Evolutionary conservation across 2,329 filamentous ascomycete species (phyloP).

Genomic region (Pezicula carpinea): DNA sequence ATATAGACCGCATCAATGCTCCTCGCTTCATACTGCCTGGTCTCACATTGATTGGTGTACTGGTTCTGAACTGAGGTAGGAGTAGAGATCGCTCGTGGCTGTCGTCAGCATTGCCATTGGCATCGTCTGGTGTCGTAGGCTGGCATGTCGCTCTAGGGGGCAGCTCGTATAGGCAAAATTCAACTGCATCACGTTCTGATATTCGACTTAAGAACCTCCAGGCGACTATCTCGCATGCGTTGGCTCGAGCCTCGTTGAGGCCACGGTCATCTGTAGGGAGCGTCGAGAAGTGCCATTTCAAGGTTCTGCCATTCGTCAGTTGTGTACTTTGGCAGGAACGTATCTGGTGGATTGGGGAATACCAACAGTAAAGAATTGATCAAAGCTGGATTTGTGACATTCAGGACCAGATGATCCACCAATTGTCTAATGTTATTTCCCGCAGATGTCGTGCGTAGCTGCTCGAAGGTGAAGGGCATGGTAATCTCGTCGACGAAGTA

Average conservation of each 20-base stretch:
- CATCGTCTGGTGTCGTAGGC: slow-evolving; percentile 1
- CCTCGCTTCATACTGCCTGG: slow-evolving; percentile 18
- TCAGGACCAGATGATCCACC: slow-evolving; percentile 58
- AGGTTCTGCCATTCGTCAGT: slow-evolving; percentile 44
- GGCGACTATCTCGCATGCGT: slow-evolving; percentile 75
- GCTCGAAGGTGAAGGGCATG: slow-evolving; percentile 67
- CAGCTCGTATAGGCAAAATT: slow-evolving; percentile 71
- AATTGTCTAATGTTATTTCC: slow-evolving; percentile 53
- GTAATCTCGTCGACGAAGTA: slow-evolving; percentile 60
- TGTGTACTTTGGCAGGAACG: not conserved
- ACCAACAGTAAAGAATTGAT: slow-evolving; percentile 71
- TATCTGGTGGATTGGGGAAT: not conserved
- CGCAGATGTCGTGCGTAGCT: slow-evolving; percentile 62
- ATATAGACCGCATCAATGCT: slow-evolving; percentile 44
- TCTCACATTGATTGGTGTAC: slow-evolving; percentile 9
- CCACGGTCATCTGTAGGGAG: slow-evolving; percentile 57
- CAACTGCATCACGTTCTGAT: slow-evolving; percentile 68
- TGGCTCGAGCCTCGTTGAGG: slow-evolving; percentile 63
- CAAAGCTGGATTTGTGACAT: slow-evolving; percentile 63
- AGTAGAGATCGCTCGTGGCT: slow-evolving; percentile 21
- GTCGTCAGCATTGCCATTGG: slow-evolving; percentile 8
- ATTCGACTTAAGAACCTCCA: slow-evolving; percentile 72
- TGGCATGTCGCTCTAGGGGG: slow-evolving; percentile 31
- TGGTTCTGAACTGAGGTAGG: slow-evolving; percentile 23
- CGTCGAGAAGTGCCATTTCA: slow-evolving; percentile 69